Conservation (phyloP, 805 yeast genomes). For the Wickerhamiella dianesei region DNA sequence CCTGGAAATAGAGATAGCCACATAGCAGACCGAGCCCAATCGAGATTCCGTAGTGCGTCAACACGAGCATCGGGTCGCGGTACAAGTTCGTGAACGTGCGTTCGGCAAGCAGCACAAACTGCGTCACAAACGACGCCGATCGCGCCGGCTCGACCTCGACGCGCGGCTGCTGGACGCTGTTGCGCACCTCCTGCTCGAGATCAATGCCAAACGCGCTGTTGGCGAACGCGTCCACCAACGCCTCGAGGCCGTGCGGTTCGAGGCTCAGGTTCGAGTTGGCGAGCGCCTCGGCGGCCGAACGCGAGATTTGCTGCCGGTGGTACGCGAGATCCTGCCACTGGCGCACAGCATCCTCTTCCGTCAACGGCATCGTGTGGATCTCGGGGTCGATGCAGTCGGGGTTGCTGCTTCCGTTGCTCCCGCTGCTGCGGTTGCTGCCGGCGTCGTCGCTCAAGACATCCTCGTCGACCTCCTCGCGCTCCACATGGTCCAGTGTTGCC, state of each 20-base stretch:
- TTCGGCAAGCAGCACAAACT: constrained; percentile 60
- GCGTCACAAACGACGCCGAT: constrained; percentile 48
- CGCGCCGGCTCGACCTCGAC: constrained; percentile 24
- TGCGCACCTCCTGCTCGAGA: constrained; percentile 18
- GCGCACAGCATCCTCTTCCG: constrained; percentile 14
- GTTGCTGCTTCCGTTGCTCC: not conserved
- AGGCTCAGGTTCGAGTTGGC: constrained; percentile 13
- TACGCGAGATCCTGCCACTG: constrained; percentile 19
- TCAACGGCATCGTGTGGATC: constrained; percentile 12
- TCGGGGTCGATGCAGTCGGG: constrained; percentile 15
- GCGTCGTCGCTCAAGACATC: constrained; percentile 11
- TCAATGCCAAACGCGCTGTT: constrained; percentile 18
- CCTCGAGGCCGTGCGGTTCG: constrained; percentile 20
- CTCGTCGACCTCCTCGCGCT: not conserved
- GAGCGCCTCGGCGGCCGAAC: constrained; percentile 16
- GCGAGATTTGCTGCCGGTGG: constrained; percentile 15
- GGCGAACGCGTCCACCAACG: constrained; percentile 22
- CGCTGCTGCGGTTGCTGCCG: not conserved
- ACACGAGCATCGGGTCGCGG: constrained; percentile 77
- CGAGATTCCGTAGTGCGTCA: constrained; percentile 73
- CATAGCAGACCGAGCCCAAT: constrained; percentile 67
- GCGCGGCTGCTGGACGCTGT: constrained; percentile 1
- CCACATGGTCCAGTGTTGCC: not conserved
- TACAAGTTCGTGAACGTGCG: constrained; percentile 86
- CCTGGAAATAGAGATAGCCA: constrained; percentile 72